Evolutionary conservation across 305 asterid genomes (phyloP), one percentile per base, ranked within the genome.

Genomic region (Striga hermonthica): DNA sequence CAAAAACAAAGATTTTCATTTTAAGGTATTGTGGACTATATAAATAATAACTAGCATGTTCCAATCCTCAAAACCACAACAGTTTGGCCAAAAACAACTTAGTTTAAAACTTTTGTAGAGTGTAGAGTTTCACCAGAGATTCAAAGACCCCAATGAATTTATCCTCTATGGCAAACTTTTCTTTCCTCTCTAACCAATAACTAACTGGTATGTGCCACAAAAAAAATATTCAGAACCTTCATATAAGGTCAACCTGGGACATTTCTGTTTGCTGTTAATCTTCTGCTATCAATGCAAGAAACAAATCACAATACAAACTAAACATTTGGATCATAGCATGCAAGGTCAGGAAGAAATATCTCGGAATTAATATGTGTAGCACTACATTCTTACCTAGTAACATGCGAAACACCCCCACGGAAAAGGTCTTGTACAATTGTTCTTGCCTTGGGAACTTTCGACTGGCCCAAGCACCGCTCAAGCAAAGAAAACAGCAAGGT

Each of bases 321-420:
- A 58, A 31, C 60, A 54, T 31, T 4, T 55, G 38, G 39, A 70
- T 59, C 13, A 3, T 39, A 53, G 67, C 44, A 31, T 72, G 71
- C 60, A 64, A 68, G 62, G 38, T 55, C 52, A 48, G 54, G 74
- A 68, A 65, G 57, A 67, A 61, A n/a, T 36, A 60, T 59, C 35
- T 36, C 41, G 57, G 57, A 70, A 64, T 59, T 13, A 64, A 49
- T 57, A 37, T 47, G 43, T 15, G 58, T 7, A 15, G 70, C 53
- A 68, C 39, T 4, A 7, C 39, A 57, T 69, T 22, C 85, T 75
- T 71, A 88, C 99, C 77, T 84, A 48, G 99, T 93, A 68, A 87
- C 96, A 48, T 93, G 99, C 5, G 97, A 93, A 65, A 93, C 95
- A 58, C 97, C 92, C 77, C 99, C 99, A 7, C 99, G 96, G 71